Base-by-base conservation (phyloP, 2,329 filamentous ascomycete genomes). In the Fusarium sp. region DNA sequence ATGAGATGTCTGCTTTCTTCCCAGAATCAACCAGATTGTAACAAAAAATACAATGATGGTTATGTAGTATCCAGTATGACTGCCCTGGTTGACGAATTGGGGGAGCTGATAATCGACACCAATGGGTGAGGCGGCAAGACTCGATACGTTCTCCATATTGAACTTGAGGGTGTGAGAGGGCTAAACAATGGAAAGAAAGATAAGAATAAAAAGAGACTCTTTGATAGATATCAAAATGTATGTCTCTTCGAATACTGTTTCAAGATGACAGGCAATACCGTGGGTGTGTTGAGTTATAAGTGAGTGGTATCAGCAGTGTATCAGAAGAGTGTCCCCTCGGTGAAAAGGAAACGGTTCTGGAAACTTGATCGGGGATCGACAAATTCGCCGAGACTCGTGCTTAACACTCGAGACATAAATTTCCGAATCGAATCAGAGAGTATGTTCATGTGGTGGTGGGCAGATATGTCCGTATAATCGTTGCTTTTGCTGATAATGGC, bases 11-110 rank as follows among this genome's bases (percentile, higher is more conserved):
- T 74, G 72, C 52, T 79, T 80, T 38, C 64, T 72, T 18, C 76
- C 73, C 46, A 77, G 77, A n/a, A 83, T 72, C n/a, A 81, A 38
- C 79, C 80, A 85, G 23, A 78, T 71, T 16, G 76, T 76, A 8
- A 84, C 39, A 13, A 83, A 47, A 23, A 82, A 62, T 16, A 77
- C 68, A 15, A 71, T 75, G 15, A 84, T 68, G n/a, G 79, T 78
- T 29, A 80, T 69, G 66, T 84, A 85, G 70, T 82, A 84, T 57
- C 76, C 79, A 26, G 80, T 60, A 37, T 78, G 78, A 42, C 74
- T 74, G 8, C 73, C 75, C 16, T 77, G 72, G 72, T 38, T 70
- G 24, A 64, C 43, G 26, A 70, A 48, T 23, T 73, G 65, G 6
- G 73, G 73, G 21, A 72, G 42, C 56, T 74, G 71, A 23, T 73